phyloP scores from a whole-genome alignment of 2,329 filamentous ascomycete species.

The Phaeosphaeria sp. region DNA sequence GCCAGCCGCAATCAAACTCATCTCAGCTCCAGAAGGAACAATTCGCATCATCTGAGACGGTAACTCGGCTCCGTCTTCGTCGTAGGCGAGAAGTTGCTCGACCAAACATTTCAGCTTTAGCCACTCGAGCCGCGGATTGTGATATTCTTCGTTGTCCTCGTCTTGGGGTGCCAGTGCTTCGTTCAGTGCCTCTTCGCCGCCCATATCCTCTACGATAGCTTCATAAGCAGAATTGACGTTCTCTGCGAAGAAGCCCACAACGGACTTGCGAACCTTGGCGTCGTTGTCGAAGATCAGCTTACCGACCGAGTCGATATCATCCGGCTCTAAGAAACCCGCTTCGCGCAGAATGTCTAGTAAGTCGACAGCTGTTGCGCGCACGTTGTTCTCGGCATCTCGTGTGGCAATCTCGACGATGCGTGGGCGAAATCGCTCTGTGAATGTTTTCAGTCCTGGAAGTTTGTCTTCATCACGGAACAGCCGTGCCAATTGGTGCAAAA shows the following conservation, averaged over 20 bases:
- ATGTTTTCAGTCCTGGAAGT: slow-evolving; percentile 78
- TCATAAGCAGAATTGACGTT: slow-evolving; percentile 84
- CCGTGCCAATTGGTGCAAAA: slow-evolving; percentile 79
- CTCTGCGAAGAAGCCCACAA: slow-evolving; percentile 88
- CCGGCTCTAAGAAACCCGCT: slow-evolving; percentile 84
- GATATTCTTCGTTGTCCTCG: slow-evolving; percentile 76
- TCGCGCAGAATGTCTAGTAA: slow-evolving; percentile 83
- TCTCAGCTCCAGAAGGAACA: slow-evolving; percentile 48
- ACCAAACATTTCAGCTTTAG: slow-evolving; percentile 89
- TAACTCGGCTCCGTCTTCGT: slow-evolving; percentile 69
- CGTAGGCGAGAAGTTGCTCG: slow-evolving; percentile 82
- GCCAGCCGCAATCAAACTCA: slow-evolving; percentile 63
- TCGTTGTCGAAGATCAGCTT: slow-evolving; percentile 90
- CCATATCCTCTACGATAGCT: slow-evolving; percentile 80
- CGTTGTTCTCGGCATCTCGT: slow-evolving; percentile 78
- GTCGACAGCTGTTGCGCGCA: slow-evolving; percentile 80
- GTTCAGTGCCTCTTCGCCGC: slow-evolving; percentile 76
- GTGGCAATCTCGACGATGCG: slow-evolving; percentile 93
- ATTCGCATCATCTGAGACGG: slow-evolving; percentile 55
- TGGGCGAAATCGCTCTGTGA: slow-evolving; percentile 88
- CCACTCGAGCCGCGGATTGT: slow-evolving; percentile 81
- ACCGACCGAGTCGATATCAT: slow-evolving; percentile 88
- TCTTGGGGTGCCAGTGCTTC: slow-evolving; percentile 75
- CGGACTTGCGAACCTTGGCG: slow-evolving; percentile 81
- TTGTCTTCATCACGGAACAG: slow-evolving; percentile 83